Evolutionary conservation across 1,139 yeast species (phyloP).

Genomic region (Kluyveromyces sp.): DNA sequence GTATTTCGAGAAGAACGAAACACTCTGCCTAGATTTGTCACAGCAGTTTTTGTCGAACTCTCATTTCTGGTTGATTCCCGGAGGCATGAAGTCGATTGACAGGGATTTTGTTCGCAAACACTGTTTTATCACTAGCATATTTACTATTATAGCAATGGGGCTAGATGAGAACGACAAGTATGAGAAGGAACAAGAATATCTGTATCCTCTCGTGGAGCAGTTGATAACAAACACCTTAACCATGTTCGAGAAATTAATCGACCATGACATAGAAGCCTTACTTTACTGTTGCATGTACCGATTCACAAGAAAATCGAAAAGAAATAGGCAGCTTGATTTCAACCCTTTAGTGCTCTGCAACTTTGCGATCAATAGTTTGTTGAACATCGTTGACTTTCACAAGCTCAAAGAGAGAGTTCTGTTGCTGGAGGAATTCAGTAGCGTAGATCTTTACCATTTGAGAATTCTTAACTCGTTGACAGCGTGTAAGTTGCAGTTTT

Average conservation of each 20-base stretch:
- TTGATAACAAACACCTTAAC: slow-evolving; percentile 42
- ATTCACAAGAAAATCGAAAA: slow-evolving; percentile 42
- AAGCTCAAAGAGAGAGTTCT: slow-evolving; percentile 36
- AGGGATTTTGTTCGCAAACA: slow-evolving; percentile 39
- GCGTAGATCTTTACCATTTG: slow-evolving; percentile 42
- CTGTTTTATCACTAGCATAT: slow-evolving; percentile 45
- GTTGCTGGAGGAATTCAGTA: slow-evolving; percentile 24
- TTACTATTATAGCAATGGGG: slow-evolving; percentile 44
- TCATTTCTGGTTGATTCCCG: slow-evolving; percentile 51
- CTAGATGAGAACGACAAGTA: slow-evolving; percentile 44
- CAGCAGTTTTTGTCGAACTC: slow-evolving; percentile 41
- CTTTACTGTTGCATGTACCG: slow-evolving; percentile 45
- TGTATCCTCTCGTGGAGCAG: slow-evolving; percentile 40
- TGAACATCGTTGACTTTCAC: slow-evolving; percentile 39
- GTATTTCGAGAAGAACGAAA: slow-evolving; percentile 37
- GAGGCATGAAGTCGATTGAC: slow-evolving; percentile 41
- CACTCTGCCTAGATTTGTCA: slow-evolving; percentile 37
- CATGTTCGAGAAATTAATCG: slow-evolving; percentile 43
- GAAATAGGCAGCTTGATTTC: slow-evolving; percentile 38
- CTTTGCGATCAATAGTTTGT: slow-evolving; percentile 42
- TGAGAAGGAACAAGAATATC: slow-evolving; percentile 38
- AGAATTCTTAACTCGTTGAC: slow-evolving; percentile 45
- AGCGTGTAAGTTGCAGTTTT: slow-evolving; percentile 42
- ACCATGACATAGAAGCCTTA: slow-evolving; percentile 50
- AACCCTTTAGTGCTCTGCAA: slow-evolving; percentile 45